Evolutionary conservation across 2,329 filamentous ascomycete species (phyloP).

Genomic region (Fusarium tuaranense): DNA sequence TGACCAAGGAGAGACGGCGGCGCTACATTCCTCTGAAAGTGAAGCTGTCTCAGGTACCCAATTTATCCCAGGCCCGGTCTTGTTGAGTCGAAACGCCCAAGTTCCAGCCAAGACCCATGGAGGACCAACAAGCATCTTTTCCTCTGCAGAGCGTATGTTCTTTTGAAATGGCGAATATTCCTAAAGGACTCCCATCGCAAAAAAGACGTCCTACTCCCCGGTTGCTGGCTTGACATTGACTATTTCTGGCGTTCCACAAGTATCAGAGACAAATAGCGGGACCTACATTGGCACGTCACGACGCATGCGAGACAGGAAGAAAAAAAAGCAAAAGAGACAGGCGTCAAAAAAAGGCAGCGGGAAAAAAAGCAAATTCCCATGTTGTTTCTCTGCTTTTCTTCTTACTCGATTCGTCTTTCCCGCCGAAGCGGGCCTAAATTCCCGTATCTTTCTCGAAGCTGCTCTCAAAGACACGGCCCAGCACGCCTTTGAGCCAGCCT

Average conservation of each 20-base stretch:
- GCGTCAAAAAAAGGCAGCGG: not conserved
- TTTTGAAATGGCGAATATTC: not conserved
- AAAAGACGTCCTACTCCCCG: slow-evolving; percentile 27
- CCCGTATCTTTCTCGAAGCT: slow-evolving; percentile 31
- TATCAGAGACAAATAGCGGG: slow-evolving; percentile 25
- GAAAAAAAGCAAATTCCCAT: slow-evolving; percentile 8
- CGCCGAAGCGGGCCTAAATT: not conserved
- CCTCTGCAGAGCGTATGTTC: slow-evolving; percentile 10
- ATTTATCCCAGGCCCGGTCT: slow-evolving; percentile 4
- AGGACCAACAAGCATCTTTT: not conserved
- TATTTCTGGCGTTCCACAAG: slow-evolving; percentile 13
- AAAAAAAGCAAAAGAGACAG: slow-evolving; percentile 3
- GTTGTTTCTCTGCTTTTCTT: slow-evolving; percentile 6
- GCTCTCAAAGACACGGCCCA: slow-evolving; percentile 11
- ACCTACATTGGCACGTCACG: slow-evolving; percentile 28
- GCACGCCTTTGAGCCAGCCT: slow-evolving; percentile 30
- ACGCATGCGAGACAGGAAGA: slow-evolving; percentile 24
- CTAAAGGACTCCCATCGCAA: not conserved
- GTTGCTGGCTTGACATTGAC: slow-evolving; percentile 18
- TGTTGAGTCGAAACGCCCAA: slow-evolving; percentile 14
- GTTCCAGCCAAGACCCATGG: slow-evolving; percentile 1
- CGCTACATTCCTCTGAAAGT: slow-evolving; percentile 8
- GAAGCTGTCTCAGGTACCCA: slow-evolving; percentile 25
- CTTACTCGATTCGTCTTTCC: not conserved
- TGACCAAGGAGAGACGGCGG: slow-evolving; percentile 16